Evolutionary conservation across 805 yeast genomes (phyloP).

Genomic region (Candida ovalis): DNA sequence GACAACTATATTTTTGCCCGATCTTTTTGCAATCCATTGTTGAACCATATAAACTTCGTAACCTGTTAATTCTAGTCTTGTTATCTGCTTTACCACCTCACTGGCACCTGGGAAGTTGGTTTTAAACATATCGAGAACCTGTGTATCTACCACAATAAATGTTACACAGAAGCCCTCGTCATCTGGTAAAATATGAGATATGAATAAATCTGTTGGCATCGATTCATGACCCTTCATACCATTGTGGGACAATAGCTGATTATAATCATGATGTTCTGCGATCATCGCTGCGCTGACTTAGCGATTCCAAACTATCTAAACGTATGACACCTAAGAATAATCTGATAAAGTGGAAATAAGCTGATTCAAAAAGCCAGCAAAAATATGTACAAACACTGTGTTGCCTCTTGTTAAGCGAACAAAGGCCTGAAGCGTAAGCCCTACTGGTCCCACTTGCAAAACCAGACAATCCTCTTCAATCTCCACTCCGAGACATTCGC

Average conservation of each 20-base stretch:
- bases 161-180: slow-evolving; percentile 9
- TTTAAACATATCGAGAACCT: slow-evolving; percentile 44
- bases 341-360: no score
- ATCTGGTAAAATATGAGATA: neutral
- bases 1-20: slow-evolving; percentile 63
- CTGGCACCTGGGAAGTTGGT: slow-evolving; percentile 34
- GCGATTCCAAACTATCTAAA: no score
- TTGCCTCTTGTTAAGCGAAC: no score
- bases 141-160: slow-evolving; percentile 48
- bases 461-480: no score
- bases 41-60: slow-evolving; percentile 90
- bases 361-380: no score
- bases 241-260: neutral
- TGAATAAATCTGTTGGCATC: neutral
- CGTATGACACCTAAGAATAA: no score
- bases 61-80: slow-evolving; percentile 55
- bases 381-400: no score
- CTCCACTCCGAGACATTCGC: no score
- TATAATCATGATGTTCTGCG: neutral
- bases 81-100: slow-evolving; percentile 38
- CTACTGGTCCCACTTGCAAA: no score
- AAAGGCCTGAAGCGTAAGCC: no score
- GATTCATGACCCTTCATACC: neutral
- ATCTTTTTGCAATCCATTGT: slow-evolving; percentile 84
- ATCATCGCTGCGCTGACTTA: no score